Evolutionary conservation across 208 protist species (phyloP).

Genomic region (Trypanosoma conorhini): DNA sequence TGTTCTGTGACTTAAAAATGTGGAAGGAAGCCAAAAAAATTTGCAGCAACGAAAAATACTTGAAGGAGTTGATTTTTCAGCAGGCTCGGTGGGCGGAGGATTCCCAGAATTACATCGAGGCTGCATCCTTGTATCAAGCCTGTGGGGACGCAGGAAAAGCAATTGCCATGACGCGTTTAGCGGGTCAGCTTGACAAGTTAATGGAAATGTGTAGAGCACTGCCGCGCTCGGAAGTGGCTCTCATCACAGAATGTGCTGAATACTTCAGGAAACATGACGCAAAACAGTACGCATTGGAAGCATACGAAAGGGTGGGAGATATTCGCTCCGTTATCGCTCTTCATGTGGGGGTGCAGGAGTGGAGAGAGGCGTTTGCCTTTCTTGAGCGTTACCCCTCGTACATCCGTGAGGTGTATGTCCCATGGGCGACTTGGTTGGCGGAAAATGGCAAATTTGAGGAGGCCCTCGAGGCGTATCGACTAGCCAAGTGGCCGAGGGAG

Average conservation of each 20-base stretch:
- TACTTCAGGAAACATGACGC: conserved; percentile 84
- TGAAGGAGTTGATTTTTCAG: conserved; percentile 90
- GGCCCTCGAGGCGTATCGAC: conserved; percentile 91
- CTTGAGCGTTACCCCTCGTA: conserved; percentile 82
- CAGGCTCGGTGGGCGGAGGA: conserved; percentile 94
- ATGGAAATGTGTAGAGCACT: conserved; percentile 85
- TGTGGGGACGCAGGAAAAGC: conserved; percentile 86
- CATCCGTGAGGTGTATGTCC: conserved; percentile 93
- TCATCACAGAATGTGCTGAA: conserved; percentile 81
- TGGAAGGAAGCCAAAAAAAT: conserved; percentile 92
- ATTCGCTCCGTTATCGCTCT: conserved; percentile 84
- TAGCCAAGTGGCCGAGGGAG: conserved; percentile 89
- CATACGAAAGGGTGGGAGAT: conserved; percentile 92
- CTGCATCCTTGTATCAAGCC: conserved; percentile 87
- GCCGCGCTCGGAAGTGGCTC: conserved; percentile 80
- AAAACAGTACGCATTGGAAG: conserved; percentile 87
- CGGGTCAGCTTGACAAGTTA: conserved; percentile 84
- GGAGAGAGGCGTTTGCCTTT: conserved; percentile 90
- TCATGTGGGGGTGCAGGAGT: conserved; percentile 89
- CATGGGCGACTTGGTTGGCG: conserved; percentile 96
- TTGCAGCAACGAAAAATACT: conserved; percentile 85
- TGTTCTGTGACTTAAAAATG: conserved; percentile 96
- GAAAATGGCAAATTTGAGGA: conserved; percentile 96
- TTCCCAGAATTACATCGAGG: conserved; percentile 88
- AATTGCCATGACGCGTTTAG: conserved; percentile 86